Conservation (phyloP, 73 alveolate species). For the Tetrahymena malaccensis region DNA sequence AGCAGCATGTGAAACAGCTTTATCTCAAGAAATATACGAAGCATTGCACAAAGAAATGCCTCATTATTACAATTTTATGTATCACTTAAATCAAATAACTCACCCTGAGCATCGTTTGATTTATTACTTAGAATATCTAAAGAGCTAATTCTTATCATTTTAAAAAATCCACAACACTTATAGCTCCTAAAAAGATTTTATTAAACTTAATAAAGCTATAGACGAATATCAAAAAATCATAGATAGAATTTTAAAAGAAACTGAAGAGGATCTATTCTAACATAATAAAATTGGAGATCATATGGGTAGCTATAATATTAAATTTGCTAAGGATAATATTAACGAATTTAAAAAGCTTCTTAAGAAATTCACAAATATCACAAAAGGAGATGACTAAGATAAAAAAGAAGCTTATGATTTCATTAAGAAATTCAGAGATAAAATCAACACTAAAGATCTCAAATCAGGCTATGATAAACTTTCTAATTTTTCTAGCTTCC, state of each 20-base stretch:
- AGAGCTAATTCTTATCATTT: background rate
- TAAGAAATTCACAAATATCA: slow-evolving; percentile 45
- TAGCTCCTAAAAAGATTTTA: slow-evolving; percentile 27
- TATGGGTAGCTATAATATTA: slow-evolving; percentile 77
- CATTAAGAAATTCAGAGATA: slow-evolving; percentile 48
- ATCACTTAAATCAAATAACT: slow-evolving; percentile 81
- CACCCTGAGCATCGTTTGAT: slow-evolving; percentile 94
- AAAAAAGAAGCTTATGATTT: slow-evolving; percentile 28
- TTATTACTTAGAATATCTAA: slow-evolving; percentile 69
- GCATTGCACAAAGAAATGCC: slow-evolving; percentile 2
- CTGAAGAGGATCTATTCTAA: background rate
- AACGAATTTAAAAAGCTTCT: slow-evolving; percentile 36
- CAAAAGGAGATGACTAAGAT: slow-evolving; percentile 17
- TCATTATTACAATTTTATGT: slow-evolving; percentile 61
- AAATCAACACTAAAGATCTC: slow-evolving; percentile 9
- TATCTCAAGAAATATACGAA: background rate
- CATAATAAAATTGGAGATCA: slow-evolving; percentile 34
- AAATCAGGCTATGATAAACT: slow-evolving; percentile 72
- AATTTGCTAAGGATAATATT: slow-evolving; percentile 66
- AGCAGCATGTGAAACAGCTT: background rate
- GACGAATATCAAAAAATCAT: background rate
- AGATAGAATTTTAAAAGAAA: background rate
- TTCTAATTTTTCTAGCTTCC: slow-evolving; percentile 81
- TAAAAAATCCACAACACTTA: background rate
- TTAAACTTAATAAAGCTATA: slow-evolving; percentile 39